Percentiles rank a stretch among this genome's conserved stretches.
phyloP scores from a whole-genome alignment of 2,329 filamentous ascomycete species.

The Fusarium kyushuense region DNA sequence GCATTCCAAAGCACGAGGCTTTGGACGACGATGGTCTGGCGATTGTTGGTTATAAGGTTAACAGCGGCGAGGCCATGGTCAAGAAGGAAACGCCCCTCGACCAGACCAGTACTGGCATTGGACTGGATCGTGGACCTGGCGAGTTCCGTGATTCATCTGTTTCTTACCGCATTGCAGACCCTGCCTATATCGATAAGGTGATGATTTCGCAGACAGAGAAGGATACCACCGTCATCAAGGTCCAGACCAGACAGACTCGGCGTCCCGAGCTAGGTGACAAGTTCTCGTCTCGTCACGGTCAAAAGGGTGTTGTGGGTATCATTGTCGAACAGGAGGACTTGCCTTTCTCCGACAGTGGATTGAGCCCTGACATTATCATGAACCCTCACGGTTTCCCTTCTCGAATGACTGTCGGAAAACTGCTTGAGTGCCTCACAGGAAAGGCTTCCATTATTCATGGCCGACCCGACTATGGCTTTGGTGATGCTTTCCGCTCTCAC shows the following conservation, averaged over 20 bases:
- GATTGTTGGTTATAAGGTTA: slow-evolving; percentile 83
- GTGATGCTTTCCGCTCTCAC: slow-evolving; percentile 84
- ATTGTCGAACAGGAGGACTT: slow-evolving; percentile 97
- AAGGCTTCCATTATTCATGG: slow-evolving; percentile 92
- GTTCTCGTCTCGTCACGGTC: slow-evolving; percentile 97
- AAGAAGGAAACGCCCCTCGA: slow-evolving; percentile 90
- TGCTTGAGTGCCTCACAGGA: slow-evolving; percentile 93
- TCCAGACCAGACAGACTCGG: slow-evolving; percentile 95
- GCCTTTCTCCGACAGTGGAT: slow-evolving; percentile 91
- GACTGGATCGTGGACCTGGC: slow-evolving; percentile 72
- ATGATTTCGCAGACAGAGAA: slow-evolving; percentile 91
- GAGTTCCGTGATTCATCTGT: slow-evolving; percentile 76
- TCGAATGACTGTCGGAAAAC: slow-evolving; percentile 98
- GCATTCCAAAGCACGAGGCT: slow-evolving; percentile 75
- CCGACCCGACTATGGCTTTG: slow-evolving; percentile 85
- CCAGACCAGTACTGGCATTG: slow-evolving; percentile 77
- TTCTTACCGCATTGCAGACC: slow-evolving; percentile 86
- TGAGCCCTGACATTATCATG: slow-evolving; percentile 99
- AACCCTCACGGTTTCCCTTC: slow-evolving; percentile 99
- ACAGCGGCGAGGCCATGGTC: slow-evolving; percentile 85
- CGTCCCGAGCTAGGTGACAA: slow-evolving; percentile 97
- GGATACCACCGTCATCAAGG: slow-evolving; percentile 88
- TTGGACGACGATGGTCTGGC: slow-evolving; percentile 91
- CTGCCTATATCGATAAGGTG: slow-evolving; percentile 94
- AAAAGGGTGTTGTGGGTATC: slow-evolving; percentile 97